A percentile compares a stretch with the other conserved stretches of the same genome.
phyloP scores from a whole-genome alignment of 2,329 filamentous ascomycete species.

The Sordariomycetes sp. region DNA sequence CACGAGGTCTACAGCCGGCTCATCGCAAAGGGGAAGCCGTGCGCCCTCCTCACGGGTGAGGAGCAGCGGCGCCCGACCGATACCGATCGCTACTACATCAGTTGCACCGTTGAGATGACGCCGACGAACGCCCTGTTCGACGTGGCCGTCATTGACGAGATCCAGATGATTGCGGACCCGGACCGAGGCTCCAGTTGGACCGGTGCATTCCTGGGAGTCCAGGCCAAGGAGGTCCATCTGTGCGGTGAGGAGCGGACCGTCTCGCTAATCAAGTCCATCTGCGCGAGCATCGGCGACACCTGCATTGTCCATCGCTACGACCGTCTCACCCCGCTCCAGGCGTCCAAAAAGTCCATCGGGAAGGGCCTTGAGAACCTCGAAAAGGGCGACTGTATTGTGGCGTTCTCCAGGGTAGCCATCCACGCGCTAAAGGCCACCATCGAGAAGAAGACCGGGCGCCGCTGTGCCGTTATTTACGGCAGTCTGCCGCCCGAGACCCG shows the following conservation, averaged over 20 bases:
- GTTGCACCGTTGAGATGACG: slow-evolving; percentile 89
- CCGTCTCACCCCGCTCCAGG: slow-evolving; percentile 64
- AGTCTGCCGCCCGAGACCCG: slow-evolving; percentile 84
- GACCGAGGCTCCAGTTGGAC: slow-evolving; percentile 93
- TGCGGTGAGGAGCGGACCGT: slow-evolving; percentile 83
- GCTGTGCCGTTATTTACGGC: slow-evolving; percentile 89
- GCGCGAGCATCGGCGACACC: slow-evolving; percentile 67
- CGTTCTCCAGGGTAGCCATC: slow-evolving; percentile 72
- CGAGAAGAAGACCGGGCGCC: slow-evolving; percentile 59
- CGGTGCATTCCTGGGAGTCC: slow-evolving; percentile 72
- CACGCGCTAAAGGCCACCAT: slow-evolving; percentile 70
- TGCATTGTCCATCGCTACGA: slow-evolving; percentile 73
- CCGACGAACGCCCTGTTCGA: slow-evolving; percentile 49
- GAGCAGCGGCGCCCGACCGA: slow-evolving; percentile 60
- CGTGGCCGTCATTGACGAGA: slow-evolving; percentile 94
- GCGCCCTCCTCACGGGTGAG: slow-evolving; percentile 80
- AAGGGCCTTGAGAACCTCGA: slow-evolving; percentile 53
- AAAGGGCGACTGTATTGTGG: slow-evolving; percentile 84
- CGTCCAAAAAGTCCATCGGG: slow-evolving; percentile 48
- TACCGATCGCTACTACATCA: slow-evolving; percentile 47
- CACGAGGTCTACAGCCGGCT: slow-evolving; percentile 93
- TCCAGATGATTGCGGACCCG: slow-evolving; percentile 81
- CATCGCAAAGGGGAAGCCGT: slow-evolving; percentile 60
- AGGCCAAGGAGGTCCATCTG: slow-evolving; percentile 80
- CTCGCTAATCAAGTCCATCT: slow-evolving; percentile 64